Evolutionary conservation across 768 basidiomycete genomes (phyloP).

Genomic region (Hericium alpestre): DNA sequence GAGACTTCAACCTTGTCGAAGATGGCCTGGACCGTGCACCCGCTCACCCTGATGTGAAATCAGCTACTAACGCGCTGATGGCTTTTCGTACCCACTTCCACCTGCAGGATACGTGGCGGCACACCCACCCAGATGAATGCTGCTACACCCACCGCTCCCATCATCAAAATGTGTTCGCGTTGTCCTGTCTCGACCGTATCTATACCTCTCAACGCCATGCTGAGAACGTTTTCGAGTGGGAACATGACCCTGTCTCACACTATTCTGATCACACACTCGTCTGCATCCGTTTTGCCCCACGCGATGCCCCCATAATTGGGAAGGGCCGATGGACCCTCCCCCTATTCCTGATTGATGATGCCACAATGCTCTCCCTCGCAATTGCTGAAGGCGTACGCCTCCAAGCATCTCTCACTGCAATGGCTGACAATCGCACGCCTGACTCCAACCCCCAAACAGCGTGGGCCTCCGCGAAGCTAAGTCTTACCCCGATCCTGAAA

Average conservation of each 20-base stretch:
- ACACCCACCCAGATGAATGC: not conserved
- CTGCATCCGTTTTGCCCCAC: not conserved
- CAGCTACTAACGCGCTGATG: not conserved
- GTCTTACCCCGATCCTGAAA: not conserved
- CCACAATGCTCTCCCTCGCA: too few species aligned
- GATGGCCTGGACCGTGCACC: too few species aligned
- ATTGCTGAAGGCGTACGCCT: too few species aligned
- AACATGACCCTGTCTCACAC: not conserved
- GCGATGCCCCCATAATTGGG: not conserved
- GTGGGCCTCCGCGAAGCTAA: too few species aligned
- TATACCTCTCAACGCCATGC: not conserved
- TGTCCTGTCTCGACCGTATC: not conserved
- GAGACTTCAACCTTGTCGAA: slow-evolving; percentile 30
- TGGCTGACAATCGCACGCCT: too few species aligned
- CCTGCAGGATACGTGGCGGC: not conserved
- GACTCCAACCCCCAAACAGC: not conserved
- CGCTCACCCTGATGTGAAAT: not conserved
- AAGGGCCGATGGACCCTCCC: slow-evolving; percentile 2
- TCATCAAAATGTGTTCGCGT: not conserved
- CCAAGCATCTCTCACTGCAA: too few species aligned
- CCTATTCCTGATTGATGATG: not conserved
- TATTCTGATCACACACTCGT: not conserved
- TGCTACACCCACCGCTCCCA: not conserved
- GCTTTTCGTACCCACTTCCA: not conserved
- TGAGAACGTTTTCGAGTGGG: not conserved